Base-by-base conservation (phyloP, 148 eudicot genomes). In the Fagopyrum tataricum region DNA sequence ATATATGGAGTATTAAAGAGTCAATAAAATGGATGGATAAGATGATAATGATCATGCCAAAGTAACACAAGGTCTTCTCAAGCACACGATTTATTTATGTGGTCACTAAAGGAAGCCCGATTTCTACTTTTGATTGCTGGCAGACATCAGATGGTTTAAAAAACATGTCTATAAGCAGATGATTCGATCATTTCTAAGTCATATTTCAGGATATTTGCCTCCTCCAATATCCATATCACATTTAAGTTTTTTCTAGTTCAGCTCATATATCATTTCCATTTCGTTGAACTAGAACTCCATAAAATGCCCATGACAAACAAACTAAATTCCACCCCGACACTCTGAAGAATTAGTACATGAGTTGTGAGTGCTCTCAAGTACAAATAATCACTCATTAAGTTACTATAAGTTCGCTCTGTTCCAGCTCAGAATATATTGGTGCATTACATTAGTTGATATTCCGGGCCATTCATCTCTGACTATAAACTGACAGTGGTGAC, bases 61-160 rank as follows among this genome's bases (percentile, higher is more conserved):
- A 31, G 0, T 61, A 23, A 20, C 67, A 61, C 4, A 62, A 62
- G 37, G 10, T 23, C 37, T 5, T 62, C 67, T 7, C 26, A 18
- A 62, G 37, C 13, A 18, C 11, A 69, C 13, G 7, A 13, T 9
- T 69, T 40, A 41, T 42, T 8, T 21, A 12, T 21, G 21, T n/a
- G 18, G 1, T n/a, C 51, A 6, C 31, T 37, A 11, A 47, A 18
- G 49, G 37, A 53, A 71, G 24, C 55, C 51, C 21, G 52, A 83
- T 46, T 42, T 67, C 76, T 83, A 89, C 94, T 90, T 89, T 80
- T 86, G 73, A 81, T 79, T 46, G 83, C 58, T 72, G 90, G 81
- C 70, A 77, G 81, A 74, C 86, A 83, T 87, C 79, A 70, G 87
- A 81, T 55, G 90, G 87, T 76, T 88, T 87, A 84, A 81, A 78